Base-by-base conservation (phyloP, 2,329 filamentous ascomycete genomes). In the Elsinoe necatrix region DNA sequence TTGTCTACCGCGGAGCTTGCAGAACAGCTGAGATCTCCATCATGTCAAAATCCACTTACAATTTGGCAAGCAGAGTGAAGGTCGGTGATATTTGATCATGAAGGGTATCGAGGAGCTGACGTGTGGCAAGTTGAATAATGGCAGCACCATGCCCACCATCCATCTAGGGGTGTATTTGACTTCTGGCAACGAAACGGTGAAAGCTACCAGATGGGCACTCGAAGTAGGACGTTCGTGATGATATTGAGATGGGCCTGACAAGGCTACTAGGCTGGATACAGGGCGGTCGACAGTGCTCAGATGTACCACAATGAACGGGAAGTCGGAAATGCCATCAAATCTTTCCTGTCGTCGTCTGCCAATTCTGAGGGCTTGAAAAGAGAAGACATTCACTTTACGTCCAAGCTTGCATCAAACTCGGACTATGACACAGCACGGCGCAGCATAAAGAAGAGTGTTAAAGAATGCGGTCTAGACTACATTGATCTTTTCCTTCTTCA, bases 401-500 rank as follows among this genome's bases (percentile, higher is more conserved):
- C 84, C 34, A 95, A 93, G 73, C 77, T 93, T 12, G 82, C 82
- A 1, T 82, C 77, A 58, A 87, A 84, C 66, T 76, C 76, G 1
- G 78, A 78, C 3, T 92, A 91, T 68, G 79, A 85, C n/a, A 73
- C 75, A 2, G 86, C 86, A 21, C 79, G 84, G 51, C 73, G 72
- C 59, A 83, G 85, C 0, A 87, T 93, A 61, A 80, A 77, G 60
- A 68, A 80, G 66, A 85, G 81, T 27, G 75, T 90, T 3, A 76
- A 81, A 47, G 78, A 79, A 57, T 83, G 81, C 21, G 85, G 82
- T 0, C 71, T 91, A 27, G 85, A 82, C 0, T 90, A 91, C 68
- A 81, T 92, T 57, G 88, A 93, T 65, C 69, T 93, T 43, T 91
- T 92, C 68, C 73, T 95, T 9, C 74, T 93, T 56, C 89, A 93